Conservation (phyloP, 2,329 filamentous ascomycete species). For the Seiridium cupressi region DNA sequence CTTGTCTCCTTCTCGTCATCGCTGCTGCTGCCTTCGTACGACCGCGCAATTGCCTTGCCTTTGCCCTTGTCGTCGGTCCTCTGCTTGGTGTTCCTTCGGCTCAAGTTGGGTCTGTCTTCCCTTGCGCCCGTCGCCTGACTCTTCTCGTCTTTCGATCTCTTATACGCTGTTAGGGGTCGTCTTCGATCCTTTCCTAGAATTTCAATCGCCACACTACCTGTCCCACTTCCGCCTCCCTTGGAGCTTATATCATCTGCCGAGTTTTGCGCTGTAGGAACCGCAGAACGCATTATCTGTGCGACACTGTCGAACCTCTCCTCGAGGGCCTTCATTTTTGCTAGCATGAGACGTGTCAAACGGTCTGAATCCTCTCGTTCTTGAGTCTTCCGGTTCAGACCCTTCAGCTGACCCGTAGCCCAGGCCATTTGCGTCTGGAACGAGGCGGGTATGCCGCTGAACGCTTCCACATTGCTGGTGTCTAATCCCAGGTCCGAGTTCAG, state of each 20-base stretch:
- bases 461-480: slow-evolving; percentile 56
- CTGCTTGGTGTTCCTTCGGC: slow-evolving; percentile 14
- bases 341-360: slow-evolving; percentile 75
- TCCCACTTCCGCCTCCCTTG: not conserved
- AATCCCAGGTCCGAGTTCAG: slow-evolving; percentile 70
- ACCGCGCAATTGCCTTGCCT: slow-evolving; percentile 42
- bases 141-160: not conserved
- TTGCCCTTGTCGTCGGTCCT: slow-evolving; percentile 45
- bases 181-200: slow-evolving; percentile 1
- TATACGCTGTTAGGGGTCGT: not conserved
- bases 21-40: slow-evolving; percentile 31
- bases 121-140: not conserved
- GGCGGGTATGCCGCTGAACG: slow-evolving; percentile 61
- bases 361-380: slow-evolving; percentile 49
- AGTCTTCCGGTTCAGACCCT: slow-evolving; percentile 34
- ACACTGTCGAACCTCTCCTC: slow-evolving; percentile 89
- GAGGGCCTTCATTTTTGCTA: slow-evolving; percentile 88
- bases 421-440: slow-evolving; percentile 83
- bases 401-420: slow-evolving; percentile 64
- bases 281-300: slow-evolving; percentile 70
- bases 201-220: not conserved
- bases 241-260: slow-evolving; percentile 44
- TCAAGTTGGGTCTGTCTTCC: not conserved
- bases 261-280: slow-evolving; percentile 48
- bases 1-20: slow-evolving; percentile 26